phyloP scores from a whole-genome alignment of 805 yeast genomes.

The Suhomyces xylopsoci region DNA sequence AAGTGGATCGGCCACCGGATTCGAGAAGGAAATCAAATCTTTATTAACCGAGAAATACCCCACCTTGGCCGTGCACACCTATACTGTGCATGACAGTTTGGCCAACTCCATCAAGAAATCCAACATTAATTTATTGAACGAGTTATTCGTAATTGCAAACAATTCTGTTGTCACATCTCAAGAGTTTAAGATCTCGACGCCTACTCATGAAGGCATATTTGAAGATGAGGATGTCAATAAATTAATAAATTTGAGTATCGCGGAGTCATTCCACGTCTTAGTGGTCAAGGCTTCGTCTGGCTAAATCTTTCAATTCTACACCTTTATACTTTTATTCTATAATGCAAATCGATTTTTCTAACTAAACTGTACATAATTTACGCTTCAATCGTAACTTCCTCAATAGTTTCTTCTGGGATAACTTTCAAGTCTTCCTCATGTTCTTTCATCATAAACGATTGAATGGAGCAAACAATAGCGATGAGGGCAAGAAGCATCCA shows the following conservation, averaged over 20 bases:
- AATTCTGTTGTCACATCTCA: conserved; percentile 6
- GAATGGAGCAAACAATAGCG: conserved; percentile 16
- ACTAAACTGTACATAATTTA: not conserved
- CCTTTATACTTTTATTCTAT: not conserved
- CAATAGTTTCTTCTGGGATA: not conserved
- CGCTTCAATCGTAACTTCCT: not conserved
- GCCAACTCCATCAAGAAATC: conserved; percentile 11
- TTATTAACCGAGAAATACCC: conserved; percentile 9
- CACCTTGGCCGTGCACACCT: conserved; percentile 10
- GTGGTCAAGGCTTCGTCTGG: conserved; percentile 11
- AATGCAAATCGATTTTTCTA: not conserved
- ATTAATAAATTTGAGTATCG: conserved; percentile 19
- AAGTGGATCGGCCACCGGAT: conserved; percentile 9
- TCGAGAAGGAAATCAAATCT: conserved; percentile 8
- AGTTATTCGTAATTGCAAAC: conserved; percentile 25
- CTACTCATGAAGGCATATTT: conserved; percentile 13
- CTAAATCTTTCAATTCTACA: not conserved
- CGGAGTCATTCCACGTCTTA: conserved; percentile 24
- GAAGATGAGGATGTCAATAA: conserved; percentile 19
- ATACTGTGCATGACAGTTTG: conserved; percentile 16
- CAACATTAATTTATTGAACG: conserved; percentile 13
- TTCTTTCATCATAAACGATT: conserved; percentile 23
- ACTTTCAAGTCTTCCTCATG: conserved; percentile 19
- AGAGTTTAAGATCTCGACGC: not conserved
- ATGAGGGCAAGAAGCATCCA: conserved; percentile 32